Percentiles rank a stretch among this genome's conserved stretches.
phyloP scores from a whole-genome alignment of 352 stramenopile species.

The Blastocystis sp. region DNA sequence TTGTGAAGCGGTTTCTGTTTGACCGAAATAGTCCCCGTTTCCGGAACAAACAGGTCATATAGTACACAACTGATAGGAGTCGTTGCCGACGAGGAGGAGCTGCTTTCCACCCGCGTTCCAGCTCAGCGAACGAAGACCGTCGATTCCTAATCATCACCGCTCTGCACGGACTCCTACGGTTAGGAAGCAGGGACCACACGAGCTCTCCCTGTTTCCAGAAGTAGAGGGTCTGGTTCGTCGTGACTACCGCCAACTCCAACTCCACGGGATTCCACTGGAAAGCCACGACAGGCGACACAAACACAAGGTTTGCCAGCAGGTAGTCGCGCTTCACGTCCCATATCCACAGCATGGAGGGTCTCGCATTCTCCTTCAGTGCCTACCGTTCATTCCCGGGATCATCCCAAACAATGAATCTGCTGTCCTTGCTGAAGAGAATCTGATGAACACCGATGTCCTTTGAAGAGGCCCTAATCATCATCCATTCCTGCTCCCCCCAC shows the following conservation, averaged over 20 bases:
- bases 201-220: constrained; percentile 45
- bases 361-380: constrained; percentile 34
- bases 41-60: background rate
- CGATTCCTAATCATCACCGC: constrained; percentile 28
- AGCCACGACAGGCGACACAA: constrained; percentile 2
- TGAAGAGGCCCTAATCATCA: constrained; percentile 1
- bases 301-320: background rate
- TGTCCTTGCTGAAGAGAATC: background rate
- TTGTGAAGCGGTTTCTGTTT: background rate
- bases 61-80: constrained; percentile 28
- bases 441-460: constrained; percentile 54
- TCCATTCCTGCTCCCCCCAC: background rate
- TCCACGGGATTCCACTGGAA: constrained; percentile 35
- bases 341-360: constrained; percentile 43
- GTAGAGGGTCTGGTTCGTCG: constrained; percentile 48
- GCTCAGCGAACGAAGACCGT: background rate
- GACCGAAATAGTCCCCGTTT: background rate
- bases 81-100: constrained; percentile 16
- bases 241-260: constrained; percentile 26
- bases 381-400: background rate
- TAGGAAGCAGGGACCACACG: constrained; percentile 44
- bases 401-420: background rate
- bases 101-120: constrained; percentile 25
- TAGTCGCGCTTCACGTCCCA: constrained; percentile 59
- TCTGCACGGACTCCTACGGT: background rate